phyloP scores from a whole-genome alignment of 2,329 filamentous ascomycete species.

The Zasmidium cellare region DNA sequence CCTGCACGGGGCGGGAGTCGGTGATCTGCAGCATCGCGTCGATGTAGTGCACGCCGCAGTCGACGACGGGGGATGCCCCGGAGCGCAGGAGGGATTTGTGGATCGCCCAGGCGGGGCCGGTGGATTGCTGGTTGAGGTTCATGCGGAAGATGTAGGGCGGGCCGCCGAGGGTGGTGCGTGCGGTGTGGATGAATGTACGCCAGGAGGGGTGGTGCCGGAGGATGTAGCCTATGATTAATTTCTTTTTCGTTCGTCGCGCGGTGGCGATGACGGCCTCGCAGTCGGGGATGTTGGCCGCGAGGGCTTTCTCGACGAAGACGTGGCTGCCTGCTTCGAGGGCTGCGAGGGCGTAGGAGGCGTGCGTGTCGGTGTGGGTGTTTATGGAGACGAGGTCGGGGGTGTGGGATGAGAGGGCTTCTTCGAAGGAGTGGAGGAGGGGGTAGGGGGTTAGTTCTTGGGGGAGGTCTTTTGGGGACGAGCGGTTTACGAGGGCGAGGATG shows the following conservation, averaged over 20 bases:
- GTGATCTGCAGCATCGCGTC: conserved; percentile 3
- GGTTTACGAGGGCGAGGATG: not conserved
- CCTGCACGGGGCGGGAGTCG: not conserved
- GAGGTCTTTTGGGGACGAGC: not conserved
- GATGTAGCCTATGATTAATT: conserved; percentile 1
- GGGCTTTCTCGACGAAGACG: conserved; percentile 4
- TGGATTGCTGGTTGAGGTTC: conserved; percentile 1
- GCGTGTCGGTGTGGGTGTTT: conserved; percentile 2
- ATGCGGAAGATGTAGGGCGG: conserved; percentile 3
- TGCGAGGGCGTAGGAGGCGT: not conserved
- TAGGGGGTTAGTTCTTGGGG: not conserved
- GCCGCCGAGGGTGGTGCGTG: not conserved
- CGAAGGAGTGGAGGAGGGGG: not conserved
- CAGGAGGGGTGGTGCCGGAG: conserved; percentile 7
- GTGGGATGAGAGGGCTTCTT: not conserved
- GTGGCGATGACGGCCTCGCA: not conserved
- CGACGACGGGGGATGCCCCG: not conserved
- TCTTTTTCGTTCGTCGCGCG: not conserved
- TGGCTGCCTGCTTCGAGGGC: not conserved
- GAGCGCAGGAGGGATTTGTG: not conserved
- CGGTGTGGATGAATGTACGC: not conserved
- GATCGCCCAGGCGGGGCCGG: not conserved
- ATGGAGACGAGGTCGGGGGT: not conserved
- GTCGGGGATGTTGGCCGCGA: not conserved
- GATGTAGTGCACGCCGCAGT: conserved; percentile 4